These are phyloP conservation scores for Sphaerulina vaccinii DNA, from an alignment of 2,329 filamentous ascomycete genomes.

Conservation along the genomic window DNA sequence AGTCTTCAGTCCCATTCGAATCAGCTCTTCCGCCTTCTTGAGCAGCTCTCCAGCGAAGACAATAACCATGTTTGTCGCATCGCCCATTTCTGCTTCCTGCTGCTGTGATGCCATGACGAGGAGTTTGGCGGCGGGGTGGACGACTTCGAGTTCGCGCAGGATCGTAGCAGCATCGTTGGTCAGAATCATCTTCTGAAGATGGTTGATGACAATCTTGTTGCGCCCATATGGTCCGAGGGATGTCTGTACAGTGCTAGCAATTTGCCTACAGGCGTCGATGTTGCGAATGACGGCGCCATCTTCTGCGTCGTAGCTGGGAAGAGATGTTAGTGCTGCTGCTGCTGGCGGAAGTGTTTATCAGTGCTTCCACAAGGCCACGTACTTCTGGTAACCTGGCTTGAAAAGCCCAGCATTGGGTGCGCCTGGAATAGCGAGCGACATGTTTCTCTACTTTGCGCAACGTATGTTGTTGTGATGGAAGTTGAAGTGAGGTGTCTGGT, in stretches of 20 bases:
- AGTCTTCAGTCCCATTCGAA: constrained; percentile 97
- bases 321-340: constrained; percentile 29
- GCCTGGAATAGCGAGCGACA: constrained; percentile 95
- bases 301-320: constrained; percentile 87
- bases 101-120: constrained; percentile 98
- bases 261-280: constrained; percentile 96
- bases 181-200: constrained; percentile 98
- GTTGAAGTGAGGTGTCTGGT: background rate
- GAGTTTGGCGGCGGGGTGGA: constrained; percentile 95
- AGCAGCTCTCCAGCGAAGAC: constrained; percentile 91
- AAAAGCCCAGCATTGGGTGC: constrained; percentile 92
- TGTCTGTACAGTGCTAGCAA: constrained; percentile 93
- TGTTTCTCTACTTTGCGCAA: constrained; percentile 46
- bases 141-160: constrained; percentile 93
- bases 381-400: constrained; percentile 97
- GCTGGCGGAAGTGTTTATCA: constrained; percentile 15
- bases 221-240: constrained; percentile 95
- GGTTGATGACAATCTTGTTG: constrained; percentile 99
- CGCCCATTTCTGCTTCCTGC: constrained; percentile 98
- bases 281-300: constrained; percentile 98
- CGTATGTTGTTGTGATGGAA: background rate
- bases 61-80: constrained; percentile 97
- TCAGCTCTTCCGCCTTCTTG: constrained; percentile 93
- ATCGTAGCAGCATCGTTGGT: constrained; percentile 98
- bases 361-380: constrained; percentile 47